Conservation (phyloP, 2,329 filamentous ascomycete genomes). For the Pezicula radicicola region DNA sequence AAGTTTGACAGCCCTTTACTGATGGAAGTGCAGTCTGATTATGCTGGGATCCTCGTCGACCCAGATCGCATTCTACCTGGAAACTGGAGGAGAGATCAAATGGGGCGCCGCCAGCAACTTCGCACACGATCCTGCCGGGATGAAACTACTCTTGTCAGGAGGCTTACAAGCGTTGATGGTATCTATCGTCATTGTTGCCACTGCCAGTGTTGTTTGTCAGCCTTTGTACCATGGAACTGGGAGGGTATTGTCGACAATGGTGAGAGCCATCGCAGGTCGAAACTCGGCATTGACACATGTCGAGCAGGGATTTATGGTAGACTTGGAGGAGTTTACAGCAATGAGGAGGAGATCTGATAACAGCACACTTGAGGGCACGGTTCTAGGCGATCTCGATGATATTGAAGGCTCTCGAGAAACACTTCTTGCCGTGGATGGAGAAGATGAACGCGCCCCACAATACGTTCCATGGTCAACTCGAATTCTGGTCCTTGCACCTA, state of each 20-base stretch:
- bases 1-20: neutral
- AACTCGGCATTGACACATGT: neutral
- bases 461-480: slow-evolving; percentile 2
- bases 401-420: neutral
- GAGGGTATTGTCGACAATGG: slow-evolving; percentile 10
- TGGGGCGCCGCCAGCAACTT: slow-evolving; percentile 33
- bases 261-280: slow-evolving; percentile 10
- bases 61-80: slow-evolving; percentile 35
- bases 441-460: neutral
- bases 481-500: slow-evolving; percentile 6
- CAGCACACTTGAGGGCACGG: neutral
- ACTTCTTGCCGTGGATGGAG: neutral
- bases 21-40: slow-evolving; percentile 3
- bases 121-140: slow-evolving; percentile 31
- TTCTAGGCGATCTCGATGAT: neutral
- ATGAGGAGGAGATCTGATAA: no score
- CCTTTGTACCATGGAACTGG: slow-evolving; percentile 24
- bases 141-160: slow-evolving; percentile 34
- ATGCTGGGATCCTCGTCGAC: slow-evolving; percentile 30
- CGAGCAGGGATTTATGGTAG: neutral
- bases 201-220: slow-evolving; percentile 27
- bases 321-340: no score
- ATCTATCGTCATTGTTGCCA: slow-evolving; percentile 22
- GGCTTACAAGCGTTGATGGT: slow-evolving; percentile 24
- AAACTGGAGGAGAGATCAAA: slow-evolving; percentile 36